These are phyloP conservation scores for Coemansia sp. DNA, from an alignment of 192 early-diverging fungal genomes.

Conservation along the genomic window DNA sequence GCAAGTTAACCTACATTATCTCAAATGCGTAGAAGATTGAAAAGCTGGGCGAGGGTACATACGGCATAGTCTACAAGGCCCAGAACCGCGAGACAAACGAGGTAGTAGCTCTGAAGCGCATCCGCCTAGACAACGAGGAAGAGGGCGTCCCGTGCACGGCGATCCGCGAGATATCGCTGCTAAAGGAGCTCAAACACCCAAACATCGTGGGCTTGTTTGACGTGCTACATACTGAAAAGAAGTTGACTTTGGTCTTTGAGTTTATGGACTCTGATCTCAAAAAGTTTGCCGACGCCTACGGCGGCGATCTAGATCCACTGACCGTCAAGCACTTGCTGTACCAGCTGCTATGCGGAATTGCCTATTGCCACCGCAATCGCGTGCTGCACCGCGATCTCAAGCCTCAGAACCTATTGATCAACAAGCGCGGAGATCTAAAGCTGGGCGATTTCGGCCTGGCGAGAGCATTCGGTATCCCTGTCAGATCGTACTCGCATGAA, in stretches of 20 bases:
- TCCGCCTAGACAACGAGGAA: slow-evolving; percentile 87
- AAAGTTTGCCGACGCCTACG: slow-evolving; percentile 93
- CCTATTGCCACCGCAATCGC: slow-evolving; percentile 96
- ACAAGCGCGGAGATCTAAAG: slow-evolving; percentile 85
- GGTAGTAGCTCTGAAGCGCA: slow-evolving; percentile 97
- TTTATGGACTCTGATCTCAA: slow-evolving; percentile 98
- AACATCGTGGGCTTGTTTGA: slow-evolving; percentile 86
- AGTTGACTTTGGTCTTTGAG: slow-evolving; percentile 97
- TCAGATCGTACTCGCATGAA: slow-evolving; percentile 83
- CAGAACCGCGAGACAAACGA: slow-evolving; percentile 93
- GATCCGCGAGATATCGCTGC: slow-evolving; percentile 77
- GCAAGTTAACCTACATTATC: no score
- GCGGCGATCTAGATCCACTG: slow-evolving; percentile 73
- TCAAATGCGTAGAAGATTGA: slow-evolving; percentile 82
- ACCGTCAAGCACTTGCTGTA: slow-evolving; percentile 97
- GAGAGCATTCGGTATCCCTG: slow-evolving; percentile 94
- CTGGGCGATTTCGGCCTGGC: slow-evolving; percentile 96
- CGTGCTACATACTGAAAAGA: slow-evolving; percentile 97
- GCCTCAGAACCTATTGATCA: slow-evolving; percentile 92
- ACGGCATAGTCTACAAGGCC: slow-evolving; percentile 99
- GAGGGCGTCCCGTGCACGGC: slow-evolving; percentile 79
- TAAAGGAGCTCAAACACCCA: slow-evolving; percentile 80
- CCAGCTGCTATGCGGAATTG: slow-evolving; percentile 93
- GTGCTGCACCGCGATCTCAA: slow-evolving; percentile 94
- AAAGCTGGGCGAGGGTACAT: slow-evolving; percentile 97